phyloP scores from a whole-genome alignment of 371 early-diverging fungal species.

The Mortierella sp. region DNA sequence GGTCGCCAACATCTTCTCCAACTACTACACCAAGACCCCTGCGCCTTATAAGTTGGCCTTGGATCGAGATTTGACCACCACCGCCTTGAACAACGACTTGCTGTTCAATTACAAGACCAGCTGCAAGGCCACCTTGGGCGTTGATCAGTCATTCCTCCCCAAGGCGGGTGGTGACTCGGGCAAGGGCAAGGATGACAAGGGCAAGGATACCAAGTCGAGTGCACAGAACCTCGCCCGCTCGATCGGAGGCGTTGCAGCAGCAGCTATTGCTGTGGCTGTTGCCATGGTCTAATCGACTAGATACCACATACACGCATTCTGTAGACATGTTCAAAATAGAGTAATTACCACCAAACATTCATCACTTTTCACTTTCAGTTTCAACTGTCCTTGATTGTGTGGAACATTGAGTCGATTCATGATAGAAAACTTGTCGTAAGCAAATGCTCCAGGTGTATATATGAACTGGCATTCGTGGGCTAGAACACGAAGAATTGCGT shows the following conservation, averaged over 20 bases:
- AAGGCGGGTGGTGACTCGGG: not conserved
- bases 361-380: no score
- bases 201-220: constrained; percentile 1
- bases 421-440: no score
- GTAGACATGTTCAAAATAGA: constrained; percentile 3
- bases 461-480: no score
- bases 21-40: constrained; percentile 43
- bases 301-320: not conserved
- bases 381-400: no score
- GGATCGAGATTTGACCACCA: constrained; percentile 20
- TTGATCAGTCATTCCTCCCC: constrained; percentile 3
- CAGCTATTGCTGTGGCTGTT: constrained; percentile 17
- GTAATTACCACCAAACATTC: no score
- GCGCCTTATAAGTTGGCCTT: constrained; percentile 37
- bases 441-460: no score
- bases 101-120: constrained; percentile 30
- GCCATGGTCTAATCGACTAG: constrained; percentile 2
- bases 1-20: constrained; percentile 52
- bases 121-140: constrained; percentile 26
- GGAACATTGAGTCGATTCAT: no score
- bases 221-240: constrained; percentile 7
- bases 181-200: constrained; percentile 1
- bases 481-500: no score
- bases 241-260: constrained; percentile 23
- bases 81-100: not conserved